Evolutionary conservation across 2,329 filamentous ascomycete species (phyloP).

Genomic region (Arachnopeziza araneosa): DNA sequence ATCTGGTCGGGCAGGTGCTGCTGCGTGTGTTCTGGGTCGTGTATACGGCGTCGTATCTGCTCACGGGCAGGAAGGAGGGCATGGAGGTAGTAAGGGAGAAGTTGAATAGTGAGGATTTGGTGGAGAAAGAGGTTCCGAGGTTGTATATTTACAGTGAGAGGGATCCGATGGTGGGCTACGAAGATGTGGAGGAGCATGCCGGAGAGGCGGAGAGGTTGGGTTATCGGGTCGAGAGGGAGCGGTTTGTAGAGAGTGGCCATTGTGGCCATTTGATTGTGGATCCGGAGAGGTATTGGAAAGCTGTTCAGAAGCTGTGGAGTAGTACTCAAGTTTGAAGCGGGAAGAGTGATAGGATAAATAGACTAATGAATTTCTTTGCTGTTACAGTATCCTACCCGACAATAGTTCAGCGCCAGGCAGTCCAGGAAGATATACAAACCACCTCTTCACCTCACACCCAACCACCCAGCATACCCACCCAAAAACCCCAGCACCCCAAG

Average conservation of each 20-base stretch:
- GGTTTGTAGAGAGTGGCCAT: conserved; percentile 21
- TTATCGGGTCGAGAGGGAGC: conserved; percentile 15
- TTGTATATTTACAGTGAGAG: conserved; percentile 25
- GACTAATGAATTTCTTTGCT: no score
- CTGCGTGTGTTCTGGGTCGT: conserved; percentile 2
- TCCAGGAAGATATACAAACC: no score
- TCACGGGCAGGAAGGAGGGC: conserved; percentile 9
- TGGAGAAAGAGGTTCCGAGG: conserved; percentile 14
- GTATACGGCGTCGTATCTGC: neutral
- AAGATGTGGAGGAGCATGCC: conserved; percentile 25
- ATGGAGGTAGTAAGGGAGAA: conserved; percentile 12
- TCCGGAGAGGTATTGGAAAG: conserved; percentile 20
- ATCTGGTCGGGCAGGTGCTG: conserved; percentile 6
- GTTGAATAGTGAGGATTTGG: conserved; percentile 19
- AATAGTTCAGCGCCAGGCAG: no score
- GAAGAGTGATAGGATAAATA: no score
- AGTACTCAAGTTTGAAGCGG: neutral
- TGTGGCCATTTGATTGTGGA: conserved; percentile 19
- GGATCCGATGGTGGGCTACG: conserved; percentile 24
- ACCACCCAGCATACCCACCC: conserved; percentile 9
- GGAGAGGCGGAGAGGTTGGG: conserved; percentile 20
- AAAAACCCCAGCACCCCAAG: conserved; percentile 10
- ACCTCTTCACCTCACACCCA: neutral
- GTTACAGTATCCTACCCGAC: no score
- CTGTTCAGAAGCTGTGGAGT: conserved; percentile 21